Base-by-base conservation (phyloP, 129 eudicot genomes). In the Chrysanthemum lavandulifolium region DNA sequence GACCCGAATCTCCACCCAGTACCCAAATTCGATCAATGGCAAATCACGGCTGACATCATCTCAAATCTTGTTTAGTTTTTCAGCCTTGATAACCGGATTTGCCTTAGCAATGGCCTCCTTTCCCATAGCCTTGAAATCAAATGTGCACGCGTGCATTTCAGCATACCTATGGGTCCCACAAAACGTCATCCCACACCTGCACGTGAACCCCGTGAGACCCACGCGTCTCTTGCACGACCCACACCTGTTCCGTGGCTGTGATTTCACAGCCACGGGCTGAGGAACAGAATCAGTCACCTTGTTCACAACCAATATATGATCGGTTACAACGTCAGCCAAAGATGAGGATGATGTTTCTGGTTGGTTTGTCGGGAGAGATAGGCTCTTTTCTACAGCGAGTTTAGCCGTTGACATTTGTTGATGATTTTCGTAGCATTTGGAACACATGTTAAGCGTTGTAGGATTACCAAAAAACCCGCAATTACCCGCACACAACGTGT, bases 81-180 rank as follows among this genome's bases (percentile, higher is more conserved):
- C 74, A 33, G 72, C 88, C 69, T 84, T 81, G 5, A 83, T 72
- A 71, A 86, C 67, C 66, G 88, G 88, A 68, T 83, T 86, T 15
- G 89, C 87, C 76, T 64, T 88, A 1, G 94, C 84, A 6, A 88
- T 82, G 10, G 72, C 86, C 16, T 74, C 87, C 65, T 63, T 78
- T 31, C 90, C 89, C 76, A 82, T 18, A 0, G 76, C 74, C 83
- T 80, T 87, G 78, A 68, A 84, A 68, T 87, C 87, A 60, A 84
- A 87, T 25, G 84, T 71, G 60, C 94, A 87, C 2, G 69, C 81
- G 36, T 87, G 94, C 21, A 67, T 48, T 69, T 87, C 94, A 15
- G 94, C 87, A 54, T 84, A 80, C 87, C 94, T 74, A 55, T 87
- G 93, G 12, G 84, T 65, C 73, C 93, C 93, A 63, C 87, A 87